Evolutionary conservation across 2,329 filamentous ascomycete species (phyloP).

Genomic region (Dothideomycetidae sp.): DNA sequence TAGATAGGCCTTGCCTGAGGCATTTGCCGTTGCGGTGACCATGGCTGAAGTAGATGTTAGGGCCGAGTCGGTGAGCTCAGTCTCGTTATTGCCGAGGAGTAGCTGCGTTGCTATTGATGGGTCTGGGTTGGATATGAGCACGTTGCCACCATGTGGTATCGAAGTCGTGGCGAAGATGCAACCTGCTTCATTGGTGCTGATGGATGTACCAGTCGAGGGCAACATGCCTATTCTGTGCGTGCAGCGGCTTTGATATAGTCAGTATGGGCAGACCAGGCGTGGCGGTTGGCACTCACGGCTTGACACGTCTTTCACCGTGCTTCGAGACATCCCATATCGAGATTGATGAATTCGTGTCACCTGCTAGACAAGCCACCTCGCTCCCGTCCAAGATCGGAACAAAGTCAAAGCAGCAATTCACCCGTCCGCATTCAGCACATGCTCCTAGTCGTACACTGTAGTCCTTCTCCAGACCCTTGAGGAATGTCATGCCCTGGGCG

Average conservation of each 20-base stretch:
- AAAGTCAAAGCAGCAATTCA: conserved; percentile 2
- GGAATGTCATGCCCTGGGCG: conserved; percentile 1
- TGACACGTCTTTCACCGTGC: neutral
- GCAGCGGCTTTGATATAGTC: neutral
- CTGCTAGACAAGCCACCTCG: neutral
- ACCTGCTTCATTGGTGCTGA: neutral
- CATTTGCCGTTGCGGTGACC: neutral
- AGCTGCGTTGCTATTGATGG: conserved; percentile 1
- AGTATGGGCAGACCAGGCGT: neutral
- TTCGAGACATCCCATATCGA: neutral
- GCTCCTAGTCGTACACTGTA: conserved; percentile 5
- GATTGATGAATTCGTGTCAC: neutral
- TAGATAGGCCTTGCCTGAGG: neutral
- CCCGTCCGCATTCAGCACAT: conserved; percentile 9
- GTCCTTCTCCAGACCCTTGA: conserved; percentile 4
- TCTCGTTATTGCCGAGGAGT: conserved; percentile 4
- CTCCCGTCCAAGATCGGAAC: neutral
- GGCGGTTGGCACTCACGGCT: neutral
- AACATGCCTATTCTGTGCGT: neutral
- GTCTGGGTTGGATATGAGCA: conserved; percentile 8
- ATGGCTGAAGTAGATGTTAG: neutral
- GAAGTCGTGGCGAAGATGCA: conserved; percentile 6
- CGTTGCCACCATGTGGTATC: conserved; percentile 7
- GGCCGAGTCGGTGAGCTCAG: neutral
- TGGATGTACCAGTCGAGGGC: neutral